These are phyloP conservation scores for Actinomortierella wolfii DNA, from an alignment of 371 early-diverging fungal species.

Conservation along the genomic window DNA sequence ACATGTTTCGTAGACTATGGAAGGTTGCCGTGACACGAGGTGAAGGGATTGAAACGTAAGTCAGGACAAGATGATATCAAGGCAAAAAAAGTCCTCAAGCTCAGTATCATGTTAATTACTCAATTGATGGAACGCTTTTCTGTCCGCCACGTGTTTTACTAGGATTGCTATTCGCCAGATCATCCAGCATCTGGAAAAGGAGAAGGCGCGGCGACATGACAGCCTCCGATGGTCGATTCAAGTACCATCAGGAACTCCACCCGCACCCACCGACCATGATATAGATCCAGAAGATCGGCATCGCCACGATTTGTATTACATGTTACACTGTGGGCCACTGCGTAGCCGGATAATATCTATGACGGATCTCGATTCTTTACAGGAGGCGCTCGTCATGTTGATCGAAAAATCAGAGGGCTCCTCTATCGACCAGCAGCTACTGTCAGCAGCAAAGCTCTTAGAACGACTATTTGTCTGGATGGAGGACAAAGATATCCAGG, in stretches of 20 bases:
- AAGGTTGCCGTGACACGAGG: constrained; percentile 17
- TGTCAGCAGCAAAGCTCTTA: constrained; percentile 25
- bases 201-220: neutral
- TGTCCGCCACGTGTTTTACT: neutral
- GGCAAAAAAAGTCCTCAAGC: too few relatives aligned
- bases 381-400: constrained; percentile 24
- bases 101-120: neutral
- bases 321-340: constrained; percentile 42
- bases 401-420: constrained; percentile 16
- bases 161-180: too few relatives aligned
- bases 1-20: constrained; percentile 29
- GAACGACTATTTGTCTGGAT: constrained; percentile 40
- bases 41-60: constrained; percentile 34
- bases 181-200: neutral
- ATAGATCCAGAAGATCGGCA: neutral
- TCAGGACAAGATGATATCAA: too few relatives aligned
- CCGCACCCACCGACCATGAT: neutral
- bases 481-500: constrained; percentile 16
- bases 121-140: neutral
- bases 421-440: constrained; percentile 28
- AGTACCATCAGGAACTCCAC: neutral
- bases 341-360: constrained; percentile 7
- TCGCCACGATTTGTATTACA: constrained; percentile 22
- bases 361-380: constrained; percentile 26
- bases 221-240: neutral